Base-by-base conservation (phyloP, 768 basidiomycete genomes). In the Amanita exitialis region DNA sequence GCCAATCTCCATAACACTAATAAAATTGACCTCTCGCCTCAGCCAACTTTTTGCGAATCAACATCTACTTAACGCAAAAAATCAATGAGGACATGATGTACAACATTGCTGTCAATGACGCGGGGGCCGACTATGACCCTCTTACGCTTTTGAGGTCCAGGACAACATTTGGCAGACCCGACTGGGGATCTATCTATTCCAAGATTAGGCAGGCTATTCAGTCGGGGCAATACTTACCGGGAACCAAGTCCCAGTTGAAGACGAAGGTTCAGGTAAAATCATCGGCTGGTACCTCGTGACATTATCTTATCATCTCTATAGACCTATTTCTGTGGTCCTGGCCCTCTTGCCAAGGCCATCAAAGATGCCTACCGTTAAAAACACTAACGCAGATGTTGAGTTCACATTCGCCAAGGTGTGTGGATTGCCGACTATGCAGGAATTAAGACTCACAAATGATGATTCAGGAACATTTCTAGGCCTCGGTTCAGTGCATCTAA, bases 1-100 rank as follows among this genome's bases (percentile, higher is more conserved):
- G 30, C 20, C 1, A n/a, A 8, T 51, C 18, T 8, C 46, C 35
- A 32, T 36, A 50, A 18, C 5, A 20, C 36, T 10, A 16, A 23
- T 46, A 35, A 45, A 45, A 42, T 57, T 64, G 44, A 61, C n/a
- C 50, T 47, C 13, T 38, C 46, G 16, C 47, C 54, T 16, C 39
- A 91, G 90, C 90, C 60, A 87, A 91, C 71, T 93, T 95, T 73
- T 74, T 95, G 49, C 86, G 83, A 51, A 94, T 97, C 72, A 88
- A 88, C 58, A 80, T 93, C 58, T 94, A 92, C 66, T 73, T 93
- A 54, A 94, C 91, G 8, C 83, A 90, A 66, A 89, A 86, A 73
- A 78, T 94, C 57, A 71, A 72, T 53, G 82, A 90, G 61, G 83
- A 90, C 66, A 90, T 89, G 85, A 72, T 93, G 38, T 90, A 88